Conservation (phyloP, 257 asterid species). For the Petrea volubilis region DNA sequence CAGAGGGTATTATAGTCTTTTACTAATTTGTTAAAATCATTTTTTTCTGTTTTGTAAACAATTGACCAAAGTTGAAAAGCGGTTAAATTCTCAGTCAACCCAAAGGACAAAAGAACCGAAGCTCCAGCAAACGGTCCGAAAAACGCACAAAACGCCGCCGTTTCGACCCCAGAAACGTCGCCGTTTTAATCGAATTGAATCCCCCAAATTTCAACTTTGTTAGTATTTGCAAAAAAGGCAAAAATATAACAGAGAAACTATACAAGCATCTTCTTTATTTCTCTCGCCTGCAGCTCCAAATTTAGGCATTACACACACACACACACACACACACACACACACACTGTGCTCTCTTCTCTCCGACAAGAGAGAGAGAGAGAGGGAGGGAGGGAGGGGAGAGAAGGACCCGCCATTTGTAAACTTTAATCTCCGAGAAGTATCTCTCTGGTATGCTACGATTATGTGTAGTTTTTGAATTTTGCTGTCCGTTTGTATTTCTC, state of each 20-base stretch:
- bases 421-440: conserved; percentile 23
- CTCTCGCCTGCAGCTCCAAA: conserved; percentile 37
- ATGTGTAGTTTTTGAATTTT: not conserved
- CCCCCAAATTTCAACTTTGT: conserved; percentile 12
- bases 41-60: not conserved
- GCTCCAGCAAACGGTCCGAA: conserved; percentile 23
- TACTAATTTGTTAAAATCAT: too few species aligned
- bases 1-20: not conserved
- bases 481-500: conserved; percentile 31
- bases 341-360: conserved; percentile 38
- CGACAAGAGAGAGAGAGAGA: conserved; percentile 26
- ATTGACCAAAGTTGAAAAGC: conserved; percentile 2
- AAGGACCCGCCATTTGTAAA: conserved; percentile 17
- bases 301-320: not conserved
- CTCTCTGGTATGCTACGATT: conserved; percentile 45
- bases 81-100: conserved; percentile 17
- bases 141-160: conserved; percentile 19
- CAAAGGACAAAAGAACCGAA: conserved; percentile 26
- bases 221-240: not conserved
- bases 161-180: conserved; percentile 18
- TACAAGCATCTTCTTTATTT: conserved; percentile 25
- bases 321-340: conserved; percentile 21
- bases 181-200: conserved; percentile 24
- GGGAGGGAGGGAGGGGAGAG: conserved; percentile 8
- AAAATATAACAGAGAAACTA: conserved; percentile 13